A percentile compares a stretch with the other conserved stretches of the same genome.
Evolutionary conservation across 1,284 basidiomycete genomes (phyloP).

Genomic region (Ustilago lituana): DNA sequence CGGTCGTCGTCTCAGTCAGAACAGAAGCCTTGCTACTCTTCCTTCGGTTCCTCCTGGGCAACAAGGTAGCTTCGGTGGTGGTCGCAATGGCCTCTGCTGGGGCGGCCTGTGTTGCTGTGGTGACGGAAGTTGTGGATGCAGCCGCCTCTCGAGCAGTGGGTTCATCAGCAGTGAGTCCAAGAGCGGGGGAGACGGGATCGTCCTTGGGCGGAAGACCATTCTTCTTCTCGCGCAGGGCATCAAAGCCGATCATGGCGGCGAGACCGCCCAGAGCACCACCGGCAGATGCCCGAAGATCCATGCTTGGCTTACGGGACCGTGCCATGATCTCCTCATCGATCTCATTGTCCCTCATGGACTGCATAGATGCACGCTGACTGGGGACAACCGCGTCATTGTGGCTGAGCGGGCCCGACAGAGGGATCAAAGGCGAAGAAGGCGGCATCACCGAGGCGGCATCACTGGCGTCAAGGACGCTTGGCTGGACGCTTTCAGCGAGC

Average conservation of each 20-base stretch:
- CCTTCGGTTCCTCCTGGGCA: conserved; percentile 24
- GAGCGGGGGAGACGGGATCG: conserved; percentile 14
- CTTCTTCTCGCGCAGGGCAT: conserved; percentile 42
- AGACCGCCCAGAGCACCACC: conserved; percentile 49
- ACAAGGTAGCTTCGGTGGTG: conserved; percentile 14
- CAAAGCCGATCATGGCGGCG: conserved; percentile 48
- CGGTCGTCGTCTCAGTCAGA: conserved; percentile 7
- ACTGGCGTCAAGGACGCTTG: conserved; percentile 41
- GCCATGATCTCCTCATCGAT: conserved; percentile 41
- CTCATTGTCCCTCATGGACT: conserved; percentile 39
- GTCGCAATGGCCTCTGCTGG: conserved; percentile 1
- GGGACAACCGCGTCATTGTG: conserved; percentile 44
- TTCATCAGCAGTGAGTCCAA: conserved; percentile 20
- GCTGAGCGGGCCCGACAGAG: conserved; percentile 49
- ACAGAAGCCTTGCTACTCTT: conserved; percentile 21
- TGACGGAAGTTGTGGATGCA: conserved; percentile 22
- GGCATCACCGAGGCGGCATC: conserved; percentile 35
- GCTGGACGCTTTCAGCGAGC: conserved; percentile 41
- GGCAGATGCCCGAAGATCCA: conserved; percentile 42
- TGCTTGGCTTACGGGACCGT: conserved; percentile 36
- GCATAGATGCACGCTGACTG: conserved; percentile 43
- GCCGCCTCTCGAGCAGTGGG: conserved; percentile 9
- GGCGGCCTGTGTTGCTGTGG: conserved; percentile 9
- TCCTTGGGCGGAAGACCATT: conserved; percentile 40
- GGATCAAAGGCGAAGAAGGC: conserved; percentile 44